Evolutionary conservation across 2,329 filamentous ascomycete genomes (phyloP), one percentile per base, ranked within the genome.

Genomic region (Diaporthe sp.): DNA sequence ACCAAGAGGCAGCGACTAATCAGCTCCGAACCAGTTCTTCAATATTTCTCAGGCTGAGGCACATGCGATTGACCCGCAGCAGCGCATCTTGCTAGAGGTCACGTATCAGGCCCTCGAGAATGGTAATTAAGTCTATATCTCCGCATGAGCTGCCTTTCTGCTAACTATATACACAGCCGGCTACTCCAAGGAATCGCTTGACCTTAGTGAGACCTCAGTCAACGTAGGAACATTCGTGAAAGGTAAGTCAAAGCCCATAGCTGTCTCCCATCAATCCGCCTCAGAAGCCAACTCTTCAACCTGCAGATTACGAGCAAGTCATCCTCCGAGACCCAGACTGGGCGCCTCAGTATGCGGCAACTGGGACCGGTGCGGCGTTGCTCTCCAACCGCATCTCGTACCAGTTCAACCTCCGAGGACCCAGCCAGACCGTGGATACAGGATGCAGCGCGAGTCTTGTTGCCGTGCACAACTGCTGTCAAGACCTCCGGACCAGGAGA

Each of bases 381-480:
- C 84, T 90, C 81, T 85, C 89, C 4, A 91, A 91, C 78, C 85
- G 89, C 0, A 85, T 91, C 17, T 90, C 89, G 0, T 88, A 91
- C 79, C 87, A 85, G 75, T 90, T 89, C 80, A 86, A 91, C 77
- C 82, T 91, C 22, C 84, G 85, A 17, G 90, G 90, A 0, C 88
- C 90, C 2, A 90, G 88, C 78, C 85, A 91, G 80, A 91, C 89
- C 0, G 81, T 92, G 19, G 90, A 92, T 71, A 92, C 90, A 0
- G 90, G 89, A 28, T 92, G 90, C 80, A 91, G 89, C 34, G 87
- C 87, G 15, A 89, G 87, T 67, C 83, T 92, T 28, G 87, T 90
- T 5, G 87, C 88, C 0, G 84, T 92, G 4, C 88, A 92, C 78
- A 81, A 89, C 46, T 90, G 88, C 2, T 87, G 86, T 25, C 87